Evolutionary conservation across 805 yeast species (phyloP).

Genomic region (Saccharomycopsis synnaedendra): DNA sequence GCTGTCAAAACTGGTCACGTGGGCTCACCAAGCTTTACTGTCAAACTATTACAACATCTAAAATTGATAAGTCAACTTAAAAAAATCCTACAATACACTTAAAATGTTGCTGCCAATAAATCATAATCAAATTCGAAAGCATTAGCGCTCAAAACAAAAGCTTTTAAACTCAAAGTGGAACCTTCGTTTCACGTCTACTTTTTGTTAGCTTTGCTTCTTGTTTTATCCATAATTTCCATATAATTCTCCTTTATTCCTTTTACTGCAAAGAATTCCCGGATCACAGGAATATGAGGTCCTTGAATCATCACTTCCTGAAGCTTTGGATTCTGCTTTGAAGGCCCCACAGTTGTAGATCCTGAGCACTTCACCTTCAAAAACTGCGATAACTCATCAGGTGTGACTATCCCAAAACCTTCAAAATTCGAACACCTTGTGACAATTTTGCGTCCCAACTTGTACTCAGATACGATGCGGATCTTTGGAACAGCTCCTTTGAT

Average conservation of each 20-base stretch:
- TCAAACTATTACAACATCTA: too few relatives aligned
- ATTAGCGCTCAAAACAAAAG: too few relatives aligned
- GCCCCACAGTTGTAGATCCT: slow-evolving; percentile 72
- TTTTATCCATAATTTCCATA: slow-evolving; percentile 55
- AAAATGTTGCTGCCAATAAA: too few relatives aligned
- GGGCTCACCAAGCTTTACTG: too few relatives aligned
- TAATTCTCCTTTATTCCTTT: slow-evolving; percentile 56
- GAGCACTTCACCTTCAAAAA: slow-evolving; percentile 73
- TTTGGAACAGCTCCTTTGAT: slow-evolving; percentile 59
- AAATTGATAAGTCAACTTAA: too few relatives aligned
- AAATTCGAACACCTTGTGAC: slow-evolving; percentile 64
- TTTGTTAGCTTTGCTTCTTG: slow-evolving; percentile 3
- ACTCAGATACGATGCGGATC: slow-evolving; percentile 56
- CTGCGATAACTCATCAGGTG: slow-evolving; percentile 49
- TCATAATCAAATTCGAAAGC: too few relatives aligned
- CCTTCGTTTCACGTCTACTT: background rate
- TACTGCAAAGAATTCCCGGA: slow-evolving; percentile 43
- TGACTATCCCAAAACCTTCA: slow-evolving; percentile 53
- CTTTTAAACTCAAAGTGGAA: too few relatives aligned
- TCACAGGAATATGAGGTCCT: slow-evolving; percentile 70
- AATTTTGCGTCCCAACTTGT: slow-evolving; percentile 70
- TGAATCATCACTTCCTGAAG: slow-evolving; percentile 71
- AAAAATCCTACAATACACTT: too few relatives aligned
- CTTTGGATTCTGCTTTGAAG: slow-evolving; percentile 42
- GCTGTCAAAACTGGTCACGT: too few relatives aligned